Conservation (phyloP, 306 rosid genomes). For the Cucurbita pepo region DNA sequence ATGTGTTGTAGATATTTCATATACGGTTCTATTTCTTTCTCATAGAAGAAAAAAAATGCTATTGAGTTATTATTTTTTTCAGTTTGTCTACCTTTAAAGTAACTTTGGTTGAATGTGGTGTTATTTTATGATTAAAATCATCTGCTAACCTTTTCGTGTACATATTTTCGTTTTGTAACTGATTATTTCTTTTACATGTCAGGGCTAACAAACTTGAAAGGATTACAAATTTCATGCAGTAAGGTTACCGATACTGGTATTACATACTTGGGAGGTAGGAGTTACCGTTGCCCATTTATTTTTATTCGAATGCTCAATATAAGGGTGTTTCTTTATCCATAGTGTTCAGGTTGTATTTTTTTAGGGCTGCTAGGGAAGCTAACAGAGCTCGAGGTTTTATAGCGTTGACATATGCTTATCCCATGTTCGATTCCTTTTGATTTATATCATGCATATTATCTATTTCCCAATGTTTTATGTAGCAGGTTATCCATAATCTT, state of each 20-base stretch:
- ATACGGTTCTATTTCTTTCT: neutral
- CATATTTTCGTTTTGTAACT: neutral
- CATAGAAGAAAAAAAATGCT: too few species aligned
- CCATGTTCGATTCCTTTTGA: neutral
- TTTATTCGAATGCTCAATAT: neutral
- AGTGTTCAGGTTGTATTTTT: neutral
- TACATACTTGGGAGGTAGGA: slow-evolving; percentile 55
- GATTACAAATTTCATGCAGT: slow-evolving; percentile 66
- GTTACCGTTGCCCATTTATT: neutral
- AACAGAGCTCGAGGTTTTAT: neutral
- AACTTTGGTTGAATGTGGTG: neutral
- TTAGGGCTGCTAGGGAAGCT: neutral
- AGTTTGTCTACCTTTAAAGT: neutral
- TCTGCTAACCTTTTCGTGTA: neutral
- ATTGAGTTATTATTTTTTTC: neutral
- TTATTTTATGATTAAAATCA: neutral
- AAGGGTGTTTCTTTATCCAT: neutral
- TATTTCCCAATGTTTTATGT: neutral
- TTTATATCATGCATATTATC: neutral
- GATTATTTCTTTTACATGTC: slow-evolving; percentile 14
- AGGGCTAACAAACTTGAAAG: slow-evolving; percentile 65
- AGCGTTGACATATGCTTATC: neutral
- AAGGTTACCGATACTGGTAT: slow-evolving; percentile 70
- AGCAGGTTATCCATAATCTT: neutral
- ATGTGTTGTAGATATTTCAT: neutral